phyloP scores from a whole-genome alignment of 176 grass and related monocot genomes.

The Pontederia crassipes region DNA sequence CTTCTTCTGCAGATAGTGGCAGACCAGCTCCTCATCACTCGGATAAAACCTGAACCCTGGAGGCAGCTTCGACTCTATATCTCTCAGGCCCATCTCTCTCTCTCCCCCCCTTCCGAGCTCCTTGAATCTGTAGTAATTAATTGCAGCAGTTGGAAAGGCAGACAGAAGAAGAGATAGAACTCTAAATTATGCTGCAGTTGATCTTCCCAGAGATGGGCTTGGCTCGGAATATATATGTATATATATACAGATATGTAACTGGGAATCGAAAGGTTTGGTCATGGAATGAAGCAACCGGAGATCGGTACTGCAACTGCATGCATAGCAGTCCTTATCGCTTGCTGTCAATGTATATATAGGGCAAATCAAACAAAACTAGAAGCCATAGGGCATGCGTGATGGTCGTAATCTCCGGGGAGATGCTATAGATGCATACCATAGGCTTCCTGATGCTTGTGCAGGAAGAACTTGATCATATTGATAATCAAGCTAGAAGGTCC shows the following conservation, averaged over 20 bases:
- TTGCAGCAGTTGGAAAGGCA: background rate
- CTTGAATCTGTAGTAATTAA: background rate
- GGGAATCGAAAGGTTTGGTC: background rate
- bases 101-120: too few relatives aligned
- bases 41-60: constrained; percentile 23
- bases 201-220: background rate
- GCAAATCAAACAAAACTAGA: background rate
- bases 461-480: background rate
- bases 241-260: background rate
- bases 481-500: background rate
- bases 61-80: constrained; percentile 14
- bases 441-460: constrained; percentile 3
- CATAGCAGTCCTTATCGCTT: background rate
- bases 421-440: background rate
- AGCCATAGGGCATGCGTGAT: background rate
- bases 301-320: background rate
- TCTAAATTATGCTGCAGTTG: background rate
- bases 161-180: too few relatives aligned
- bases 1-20: constrained; percentile 22
- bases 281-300: background rate
- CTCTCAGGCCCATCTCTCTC: constrained; percentile 15
- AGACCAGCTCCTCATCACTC: constrained; percentile 23
- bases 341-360: constrained; percentile 2
- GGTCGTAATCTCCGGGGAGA: constrained; percentile 8
- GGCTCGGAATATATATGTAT: too few relatives aligned